These are phyloP conservation scores for Diutina rugosa DNA, from an alignment of 1,139 yeast species.

Conservation along the genomic window DNA sequence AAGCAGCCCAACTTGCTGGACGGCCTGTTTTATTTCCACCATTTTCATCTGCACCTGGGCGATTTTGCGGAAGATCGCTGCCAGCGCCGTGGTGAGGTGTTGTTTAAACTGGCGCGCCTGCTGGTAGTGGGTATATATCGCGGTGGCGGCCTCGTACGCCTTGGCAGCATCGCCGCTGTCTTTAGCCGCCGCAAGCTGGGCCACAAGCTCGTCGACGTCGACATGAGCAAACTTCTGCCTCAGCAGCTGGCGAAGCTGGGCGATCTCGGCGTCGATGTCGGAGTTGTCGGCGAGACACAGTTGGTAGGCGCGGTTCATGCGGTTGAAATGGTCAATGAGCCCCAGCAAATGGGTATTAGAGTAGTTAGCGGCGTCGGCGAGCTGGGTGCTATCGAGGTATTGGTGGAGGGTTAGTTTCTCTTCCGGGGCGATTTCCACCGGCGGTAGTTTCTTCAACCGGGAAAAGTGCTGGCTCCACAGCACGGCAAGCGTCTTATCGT, in stretches of 20 bases:
- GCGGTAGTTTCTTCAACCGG: constrained; percentile 24
- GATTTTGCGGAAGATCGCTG: constrained; percentile 16
- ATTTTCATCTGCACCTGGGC: constrained; percentile 28
- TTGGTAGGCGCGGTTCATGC: constrained; percentile 9
- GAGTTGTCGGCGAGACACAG: neutral
- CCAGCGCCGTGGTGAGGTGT: constrained; percentile 13
- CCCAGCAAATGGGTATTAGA: constrained; percentile 17
- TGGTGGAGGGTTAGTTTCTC: constrained; percentile 9
- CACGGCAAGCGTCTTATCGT: constrained; percentile 30
- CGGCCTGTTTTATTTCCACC: constrained; percentile 20
- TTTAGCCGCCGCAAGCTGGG: neutral
- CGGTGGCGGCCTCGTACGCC: neutral
- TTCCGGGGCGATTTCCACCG: constrained; percentile 7
- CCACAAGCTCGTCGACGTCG: neutral
- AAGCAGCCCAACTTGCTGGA: constrained; percentile 8
- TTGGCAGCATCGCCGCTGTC: neutral
- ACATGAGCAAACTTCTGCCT: neutral
- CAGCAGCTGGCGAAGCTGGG: neutral
- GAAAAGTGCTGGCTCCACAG: constrained; percentile 36
- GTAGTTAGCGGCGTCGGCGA: constrained; percentile 12
- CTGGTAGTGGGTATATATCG: neutral
- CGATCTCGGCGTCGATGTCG: neutral
- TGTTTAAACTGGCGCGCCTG: constrained; percentile 14
- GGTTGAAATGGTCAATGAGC: constrained; percentile 25
- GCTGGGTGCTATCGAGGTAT: constrained; percentile 16